Evolutionary conservation across 2,329 filamentous ascomycete genomes (phyloP).

Genomic region (Sordariomycetes sp.): DNA sequence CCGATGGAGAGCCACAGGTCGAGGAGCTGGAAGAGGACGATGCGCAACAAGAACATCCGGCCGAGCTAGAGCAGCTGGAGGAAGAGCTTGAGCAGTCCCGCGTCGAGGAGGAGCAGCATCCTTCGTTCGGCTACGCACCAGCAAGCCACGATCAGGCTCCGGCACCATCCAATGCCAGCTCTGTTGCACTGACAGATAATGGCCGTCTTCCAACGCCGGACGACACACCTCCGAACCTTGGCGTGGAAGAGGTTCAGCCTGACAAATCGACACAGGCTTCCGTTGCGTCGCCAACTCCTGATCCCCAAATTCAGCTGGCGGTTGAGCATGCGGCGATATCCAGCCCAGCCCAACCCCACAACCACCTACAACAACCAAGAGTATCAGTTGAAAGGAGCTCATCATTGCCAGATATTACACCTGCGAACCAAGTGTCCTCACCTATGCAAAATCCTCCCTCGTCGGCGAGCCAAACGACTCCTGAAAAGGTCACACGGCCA

Average conservation of each 20-base stretch:
- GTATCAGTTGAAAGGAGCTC: constrained; percentile 1
- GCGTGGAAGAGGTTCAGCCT: constrained; percentile 8
- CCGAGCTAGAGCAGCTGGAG: background rate
- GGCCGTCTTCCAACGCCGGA: constrained; percentile 44
- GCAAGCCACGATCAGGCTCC: no score
- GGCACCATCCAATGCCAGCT: constrained; percentile 17
- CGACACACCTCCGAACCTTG: constrained; percentile 33
- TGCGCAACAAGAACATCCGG: background rate
- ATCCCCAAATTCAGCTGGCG: constrained; percentile 5
- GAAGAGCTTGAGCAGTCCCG: background rate
- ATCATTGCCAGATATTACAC: constrained; percentile 20
- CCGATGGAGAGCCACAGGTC: constrained; percentile 3
- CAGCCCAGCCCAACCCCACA: background rate
- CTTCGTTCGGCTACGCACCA: no score
- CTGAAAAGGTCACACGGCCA: constrained; percentile 26
- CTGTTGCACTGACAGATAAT: constrained; percentile 25
- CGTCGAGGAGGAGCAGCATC: background rate
- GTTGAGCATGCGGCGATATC: constrained; percentile 6
- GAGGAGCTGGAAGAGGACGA: constrained; percentile 5
- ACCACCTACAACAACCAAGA: constrained; percentile 5
- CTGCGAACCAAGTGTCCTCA: constrained; percentile 26
- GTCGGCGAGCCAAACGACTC: constrained; percentile 14
- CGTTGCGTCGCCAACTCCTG: constrained; percentile 1
- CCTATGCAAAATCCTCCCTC: constrained; percentile 23
- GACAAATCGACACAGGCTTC: constrained; percentile 9